Evolutionary conservation across 1,284 basidiomycete genomes (phyloP), one percentile per base, ranked within the genome.

Genomic region (Moniliella sp.): DNA sequence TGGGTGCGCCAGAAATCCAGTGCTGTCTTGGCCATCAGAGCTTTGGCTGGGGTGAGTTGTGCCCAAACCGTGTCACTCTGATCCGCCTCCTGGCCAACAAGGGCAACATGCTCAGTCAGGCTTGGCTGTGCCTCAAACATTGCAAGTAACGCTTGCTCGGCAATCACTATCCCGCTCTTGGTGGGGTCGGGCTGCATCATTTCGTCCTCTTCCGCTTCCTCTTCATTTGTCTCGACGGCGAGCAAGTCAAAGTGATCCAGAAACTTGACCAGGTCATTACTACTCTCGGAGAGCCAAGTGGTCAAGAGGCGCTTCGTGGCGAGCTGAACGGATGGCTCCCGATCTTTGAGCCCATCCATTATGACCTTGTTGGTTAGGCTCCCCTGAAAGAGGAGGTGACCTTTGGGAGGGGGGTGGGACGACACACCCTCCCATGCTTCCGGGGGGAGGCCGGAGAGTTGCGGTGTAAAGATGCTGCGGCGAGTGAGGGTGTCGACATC

Each of bases 401-500:
- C 12, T 1, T 11, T 19, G 3, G 23, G 28, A n/a, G 21, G 21
- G 7, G n/a, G 21, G 7, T 7, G 21, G 21, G 21, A 21, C n/a
- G n/a, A n/a, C n/a, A n/a, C n/a, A n/a, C n/a, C n/a, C n/a, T n/a
- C n/a, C n/a, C n/a, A n/a, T n/a, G n/a, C n/a, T n/a, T n/a, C n/a
- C n/a, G n/a, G n/a, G 12, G 31, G 12, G 11, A 32, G 18, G 8
- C 25, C 18, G 11, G 41, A 32, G 1, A 59, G 43, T 16, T 40
- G 46, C 13, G 70, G 66, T 1, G 74, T 67, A 58, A 80, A 94
- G 10, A 88, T 71, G 16, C 79, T 71, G 36, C 76, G 76, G 31
- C 86, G 76, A 16, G 79, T 76, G 34, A 74, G 67, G 0, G 76
- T 68, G 50, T 94, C 88, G 18, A 76, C 67, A 57, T 94, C 88